phyloP scores from a whole-genome alignment of 306 rosid species.

The Lathyrus oleraceus region DNA sequence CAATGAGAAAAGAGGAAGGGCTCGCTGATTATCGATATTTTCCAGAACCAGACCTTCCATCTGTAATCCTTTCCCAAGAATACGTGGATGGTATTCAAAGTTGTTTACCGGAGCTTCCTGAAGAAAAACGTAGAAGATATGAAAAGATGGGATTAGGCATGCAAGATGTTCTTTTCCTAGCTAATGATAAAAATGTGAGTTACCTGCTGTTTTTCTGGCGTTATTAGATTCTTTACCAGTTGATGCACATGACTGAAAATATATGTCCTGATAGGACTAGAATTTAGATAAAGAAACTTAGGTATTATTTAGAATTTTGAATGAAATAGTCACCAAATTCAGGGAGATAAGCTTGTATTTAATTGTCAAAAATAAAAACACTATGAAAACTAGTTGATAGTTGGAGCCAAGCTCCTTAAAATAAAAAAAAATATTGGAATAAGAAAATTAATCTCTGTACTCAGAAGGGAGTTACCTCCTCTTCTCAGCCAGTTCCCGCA shows the following conservation, averaged over 20 bases:
- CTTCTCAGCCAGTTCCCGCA: no score
- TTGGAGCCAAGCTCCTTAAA: no score
- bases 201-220: conserved; percentile 20
- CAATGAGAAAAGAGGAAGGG: conserved; percentile 98
- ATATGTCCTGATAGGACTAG: not conserved
- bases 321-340: not conserved
- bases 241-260: conserved; percentile 7
- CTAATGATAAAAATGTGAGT: conserved; percentile 81
- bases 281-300: conserved; percentile 12
- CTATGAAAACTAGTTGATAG: no score
- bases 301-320: not conserved
- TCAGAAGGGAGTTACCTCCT: no score
- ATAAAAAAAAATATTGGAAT: no score
- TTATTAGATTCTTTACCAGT: not conserved
- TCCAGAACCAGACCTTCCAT: conserved; percentile 97
- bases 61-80: conserved; percentile 67
- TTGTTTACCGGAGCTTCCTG: conserved; percentile 95
- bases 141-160: conserved; percentile 86
- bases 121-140: conserved; percentile 80
- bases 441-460: no score
- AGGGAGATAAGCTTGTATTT: no score
- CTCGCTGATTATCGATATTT: conserved; percentile 96
- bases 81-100: conserved; percentile 60
- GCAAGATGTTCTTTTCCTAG: conserved; percentile 92
- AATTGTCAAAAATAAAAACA: no score